phyloP scores from a whole-genome alignment of 2,329 filamentous ascomycete species.

The Colletotrichum viniferum region DNA sequence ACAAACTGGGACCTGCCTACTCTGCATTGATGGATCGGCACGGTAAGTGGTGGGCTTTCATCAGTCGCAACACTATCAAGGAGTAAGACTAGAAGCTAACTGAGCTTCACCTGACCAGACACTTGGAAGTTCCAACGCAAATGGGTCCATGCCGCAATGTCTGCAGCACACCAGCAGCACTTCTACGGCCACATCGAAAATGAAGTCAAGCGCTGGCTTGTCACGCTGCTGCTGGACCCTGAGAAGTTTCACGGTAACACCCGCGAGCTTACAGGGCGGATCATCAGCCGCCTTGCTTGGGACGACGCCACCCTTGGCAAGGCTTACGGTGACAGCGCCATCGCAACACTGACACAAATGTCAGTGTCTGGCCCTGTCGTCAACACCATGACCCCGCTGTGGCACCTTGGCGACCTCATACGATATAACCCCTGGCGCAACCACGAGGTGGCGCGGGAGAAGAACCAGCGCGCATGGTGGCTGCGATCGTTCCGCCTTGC shows the following conservation, averaged over 20 bases:
- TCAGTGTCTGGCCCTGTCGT: conserved; percentile 56
- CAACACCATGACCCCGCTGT: conserved; percentile 54
- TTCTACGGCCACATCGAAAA: conserved; percentile 55
- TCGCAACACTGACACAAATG: conserved; percentile 53
- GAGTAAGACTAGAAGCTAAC: neutral
- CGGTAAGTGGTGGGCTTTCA: conserved; percentile 35
- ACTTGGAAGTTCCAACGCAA: conserved; percentile 54
- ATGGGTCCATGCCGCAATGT: conserved; percentile 56
- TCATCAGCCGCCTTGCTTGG: conserved; percentile 56
- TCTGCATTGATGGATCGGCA: conserved; percentile 56
- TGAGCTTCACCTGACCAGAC: conserved; percentile 32
- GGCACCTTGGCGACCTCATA: conserved; percentile 45
- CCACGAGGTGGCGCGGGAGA: conserved; percentile 48
- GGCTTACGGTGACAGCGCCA: conserved; percentile 49
- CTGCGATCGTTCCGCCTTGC: conserved; percentile 43
- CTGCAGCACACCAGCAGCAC: conserved; percentile 39
- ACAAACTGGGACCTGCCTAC: conserved; percentile 53
- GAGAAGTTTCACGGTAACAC: conserved; percentile 48
- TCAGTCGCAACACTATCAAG: neutral
- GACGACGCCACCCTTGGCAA: conserved; percentile 52
- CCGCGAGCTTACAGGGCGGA: conserved; percentile 53
- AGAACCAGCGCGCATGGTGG: conserved; percentile 51
- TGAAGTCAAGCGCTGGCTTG: conserved; percentile 50
- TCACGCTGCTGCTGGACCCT: conserved; percentile 51
- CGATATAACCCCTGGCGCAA: conserved; percentile 51